Evolutionary conservation across 1,284 basidiomycete species (phyloP).

Genomic region (Salmacisia buchloeana): DNA sequence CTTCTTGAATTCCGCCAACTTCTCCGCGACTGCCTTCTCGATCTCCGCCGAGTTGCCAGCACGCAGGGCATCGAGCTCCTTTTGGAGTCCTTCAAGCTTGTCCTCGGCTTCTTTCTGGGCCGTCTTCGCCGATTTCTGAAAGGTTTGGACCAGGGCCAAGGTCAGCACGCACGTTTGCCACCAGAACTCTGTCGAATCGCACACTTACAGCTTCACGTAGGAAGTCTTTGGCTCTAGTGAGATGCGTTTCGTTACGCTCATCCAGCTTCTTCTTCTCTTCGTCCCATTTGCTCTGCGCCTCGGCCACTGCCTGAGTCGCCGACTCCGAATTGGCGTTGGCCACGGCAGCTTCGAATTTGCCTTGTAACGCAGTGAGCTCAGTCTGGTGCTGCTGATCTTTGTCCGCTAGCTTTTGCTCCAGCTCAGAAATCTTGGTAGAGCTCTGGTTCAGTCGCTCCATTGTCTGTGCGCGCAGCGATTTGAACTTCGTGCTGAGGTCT

Average conservation of each 20-base stretch:
- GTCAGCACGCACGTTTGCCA: neutral
- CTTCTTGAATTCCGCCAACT: conserved; percentile 12
- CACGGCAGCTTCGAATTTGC: conserved; percentile 48
- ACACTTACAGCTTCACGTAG: conserved; percentile 4
- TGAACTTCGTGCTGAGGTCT: conserved; percentile 68
- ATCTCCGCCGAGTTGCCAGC: conserved; percentile 33
- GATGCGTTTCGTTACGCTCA: conserved; percentile 30
- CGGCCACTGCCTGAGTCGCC: conserved; percentile 19
- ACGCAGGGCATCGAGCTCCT: conserved; percentile 27
- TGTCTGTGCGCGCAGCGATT: conserved; percentile 52
- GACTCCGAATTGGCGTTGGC: conserved; percentile 20
- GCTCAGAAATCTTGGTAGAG: conserved; percentile 16
- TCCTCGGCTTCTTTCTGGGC: conserved; percentile 1
- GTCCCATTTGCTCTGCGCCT: conserved; percentile 34
- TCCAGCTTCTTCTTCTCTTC: conserved; percentile 28
- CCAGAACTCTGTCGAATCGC: neutral
- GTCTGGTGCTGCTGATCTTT: conserved; percentile 46
- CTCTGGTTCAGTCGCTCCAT: conserved; percentile 53
- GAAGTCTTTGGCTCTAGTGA: conserved; percentile 30
- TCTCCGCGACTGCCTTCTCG: conserved; percentile 28
- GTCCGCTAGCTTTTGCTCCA: conserved; percentile 20
- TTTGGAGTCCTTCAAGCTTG: conserved; percentile 10
- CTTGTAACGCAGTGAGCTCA: conserved; percentile 49
- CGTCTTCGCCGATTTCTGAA: conserved; percentile 2
- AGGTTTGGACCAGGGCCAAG: neutral